Percentiles rank a stretch among this genome's conserved stretches.
Conservation (phyloP, 2,329 filamentous ascomycete genomes). For the Hypoxylon sp. region DNA sequence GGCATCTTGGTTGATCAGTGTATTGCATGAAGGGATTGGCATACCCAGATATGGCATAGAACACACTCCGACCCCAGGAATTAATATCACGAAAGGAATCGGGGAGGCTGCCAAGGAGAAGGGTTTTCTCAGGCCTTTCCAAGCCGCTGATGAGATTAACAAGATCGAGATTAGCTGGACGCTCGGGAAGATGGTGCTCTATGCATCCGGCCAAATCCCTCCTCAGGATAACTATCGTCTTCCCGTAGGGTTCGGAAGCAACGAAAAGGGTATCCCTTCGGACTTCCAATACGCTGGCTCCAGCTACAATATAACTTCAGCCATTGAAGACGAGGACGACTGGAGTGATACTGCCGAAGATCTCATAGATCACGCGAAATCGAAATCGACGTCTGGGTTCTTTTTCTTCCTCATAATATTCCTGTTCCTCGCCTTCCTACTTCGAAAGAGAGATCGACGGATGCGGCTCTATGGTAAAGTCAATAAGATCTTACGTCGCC, state of each 20-base stretch:
- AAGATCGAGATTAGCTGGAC: constrained; percentile 97
- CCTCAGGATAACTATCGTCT: constrained; percentile 70
- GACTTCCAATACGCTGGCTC: constrained; percentile 90
- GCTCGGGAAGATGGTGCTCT: constrained; percentile 94
- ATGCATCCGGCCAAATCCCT: constrained; percentile 89
- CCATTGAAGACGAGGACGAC: constrained; percentile 64
- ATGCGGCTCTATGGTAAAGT: constrained; percentile 71
- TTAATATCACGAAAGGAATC: constrained; percentile 81
- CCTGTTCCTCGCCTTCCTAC: constrained; percentile 76
- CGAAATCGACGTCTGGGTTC: constrained; percentile 79
- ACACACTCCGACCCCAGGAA: constrained; percentile 63
- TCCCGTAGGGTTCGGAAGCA: constrained; percentile 94
- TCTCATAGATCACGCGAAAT: constrained; percentile 75
- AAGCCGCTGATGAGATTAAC: constrained; percentile 92
- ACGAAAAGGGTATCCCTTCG: constrained; percentile 74
- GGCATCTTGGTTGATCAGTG: constrained; percentile 96
- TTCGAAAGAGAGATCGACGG: constrained; percentile 84
- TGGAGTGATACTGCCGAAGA: constrained; percentile 68
- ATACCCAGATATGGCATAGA: constrained; percentile 89
- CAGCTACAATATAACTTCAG: constrained; percentile 56
- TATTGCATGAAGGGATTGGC: constrained; percentile 95
- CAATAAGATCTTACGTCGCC: constrained; percentile 59
- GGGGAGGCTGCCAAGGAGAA: constrained; percentile 78
- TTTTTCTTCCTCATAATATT: constrained; percentile 84
- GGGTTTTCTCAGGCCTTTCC: constrained; percentile 87